Evolutionary conservation across 2,329 filamentous ascomycete species (phyloP), one percentile per base, ranked within the genome.

Genomic region (Aspergillus tamarii): DNA sequence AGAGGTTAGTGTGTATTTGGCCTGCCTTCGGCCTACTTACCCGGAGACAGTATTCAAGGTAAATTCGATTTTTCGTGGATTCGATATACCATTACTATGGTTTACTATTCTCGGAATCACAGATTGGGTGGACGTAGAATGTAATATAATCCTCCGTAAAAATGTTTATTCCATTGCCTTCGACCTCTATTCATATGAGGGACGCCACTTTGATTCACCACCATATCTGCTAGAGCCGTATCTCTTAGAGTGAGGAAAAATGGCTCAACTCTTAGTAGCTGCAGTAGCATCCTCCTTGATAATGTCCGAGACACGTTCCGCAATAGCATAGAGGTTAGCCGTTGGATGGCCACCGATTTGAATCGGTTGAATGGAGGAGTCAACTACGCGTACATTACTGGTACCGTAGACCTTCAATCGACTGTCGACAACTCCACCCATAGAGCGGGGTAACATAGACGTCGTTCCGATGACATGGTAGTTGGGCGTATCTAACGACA

Each of bases 381-480:
- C 75, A 4, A 74, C 70, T 19, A 77, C 72, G 6, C 75, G 67
- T 9, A 77, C 60, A 63, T 77, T 78, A 0, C 65, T 64, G 1
- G 75, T 76, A 8, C 75, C 74, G 54, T 78, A 74, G 28, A 77
- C 75, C 54, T 68, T 70, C 48, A 78, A 48, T 4, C 65, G 70
- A 3, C 68, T 62, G 57, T 76, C 67, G 2, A 78, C 74, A 14
- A 80, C 78, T 16, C 77, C 75, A 30, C 75, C 74, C 23, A 70
- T 45, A 7, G 73, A 68, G 45, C 70, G 68, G 9, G 75, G 75
- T 59, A 77, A 58, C 74, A 78, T 78, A 7, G 74, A 69, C 32
- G 70, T 65, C 1, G 74, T 76, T 39, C 73, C 71, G 21, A 72
- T 67, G 3, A 69, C 66, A 60, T 78, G 76, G 62, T 68, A 75